Evolutionary conservation across 1,284 basidiomycete genomes (phyloP).

Genomic region (Wolfiporia cocos): DNA sequence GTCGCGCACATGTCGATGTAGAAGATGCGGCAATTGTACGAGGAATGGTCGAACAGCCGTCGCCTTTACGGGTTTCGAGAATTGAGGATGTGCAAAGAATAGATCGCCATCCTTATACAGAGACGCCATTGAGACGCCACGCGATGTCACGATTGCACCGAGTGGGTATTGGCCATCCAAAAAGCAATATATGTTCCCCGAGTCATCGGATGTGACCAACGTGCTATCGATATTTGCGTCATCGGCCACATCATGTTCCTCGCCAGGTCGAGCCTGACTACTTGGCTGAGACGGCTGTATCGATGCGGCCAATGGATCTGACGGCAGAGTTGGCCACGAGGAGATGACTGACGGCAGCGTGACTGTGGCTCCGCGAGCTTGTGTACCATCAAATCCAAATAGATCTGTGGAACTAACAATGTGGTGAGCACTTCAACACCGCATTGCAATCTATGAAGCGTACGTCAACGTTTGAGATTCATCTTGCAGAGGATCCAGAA

Average conservation of each 20-base stretch:
- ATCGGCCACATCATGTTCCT: conserved; percentile 41
- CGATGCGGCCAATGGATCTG: conserved; percentile 51
- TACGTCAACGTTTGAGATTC: conserved; percentile 60
- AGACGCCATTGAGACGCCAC: conserved; percentile 32
- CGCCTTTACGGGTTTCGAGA: conserved; percentile 4
- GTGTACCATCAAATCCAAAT: conserved; percentile 70
- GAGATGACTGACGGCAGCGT: conserved; percentile 50
- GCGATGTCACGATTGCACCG: conserved; percentile 46
- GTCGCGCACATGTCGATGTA: conserved; percentile 49
- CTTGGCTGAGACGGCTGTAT: conserved; percentile 36
- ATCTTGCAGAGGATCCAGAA: conserved; percentile 64
- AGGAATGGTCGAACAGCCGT: conserved; percentile 37
- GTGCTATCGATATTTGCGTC: conserved; percentile 58
- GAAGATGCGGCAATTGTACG: conserved; percentile 53
- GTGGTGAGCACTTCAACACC: conserved; percentile 2
- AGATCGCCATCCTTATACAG: conserved; percentile 43
- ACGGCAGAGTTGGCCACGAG: conserved; percentile 60
- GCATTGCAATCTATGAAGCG: conserved; percentile 11
- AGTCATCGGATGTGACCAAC: conserved; percentile 50
- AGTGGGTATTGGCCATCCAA: conserved; percentile 80
- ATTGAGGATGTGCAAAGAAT: conserved; percentile 38
- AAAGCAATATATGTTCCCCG: conserved; percentile 55
- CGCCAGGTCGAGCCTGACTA: conserved; percentile 30
- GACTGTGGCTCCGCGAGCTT: conserved; percentile 40
- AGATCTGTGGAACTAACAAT: conserved; percentile 60